phyloP scores from a whole-genome alignment of 495 filamentous ascomycete species.

The Neurospora sp. region DNA sequence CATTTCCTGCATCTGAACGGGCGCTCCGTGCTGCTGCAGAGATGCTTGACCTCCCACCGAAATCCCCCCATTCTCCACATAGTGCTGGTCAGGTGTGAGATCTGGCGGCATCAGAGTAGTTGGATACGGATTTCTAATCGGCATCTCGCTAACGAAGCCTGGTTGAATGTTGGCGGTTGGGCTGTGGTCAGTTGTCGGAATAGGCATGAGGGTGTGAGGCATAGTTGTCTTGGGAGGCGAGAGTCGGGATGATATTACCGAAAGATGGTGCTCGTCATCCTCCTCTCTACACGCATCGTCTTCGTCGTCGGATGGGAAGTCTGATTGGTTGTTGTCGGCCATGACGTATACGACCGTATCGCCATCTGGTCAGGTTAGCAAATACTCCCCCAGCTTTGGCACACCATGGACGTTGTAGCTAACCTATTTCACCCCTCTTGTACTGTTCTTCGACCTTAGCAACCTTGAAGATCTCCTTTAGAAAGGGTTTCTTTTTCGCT shows the following conservation, averaged over 20 bases:
- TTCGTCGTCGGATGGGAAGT: slow-evolving; percentile 24
- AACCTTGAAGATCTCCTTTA: slow-evolving; percentile 61
- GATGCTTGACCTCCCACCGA: slow-evolving; percentile 12
- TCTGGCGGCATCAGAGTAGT: slow-evolving; percentile 19
- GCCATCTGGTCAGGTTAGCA: slow-evolving; percentile 22
- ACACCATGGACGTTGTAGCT: slow-evolving; percentile 9
- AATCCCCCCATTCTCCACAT: slow-evolving; percentile 20
- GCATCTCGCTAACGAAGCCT: slow-evolving; percentile 22
- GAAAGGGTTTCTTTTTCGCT: slow-evolving; percentile 27
- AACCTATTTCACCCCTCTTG: slow-evolving; percentile 51
- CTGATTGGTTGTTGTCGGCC: slow-evolving; percentile 21
- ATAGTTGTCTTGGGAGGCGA: slow-evolving; percentile 17
- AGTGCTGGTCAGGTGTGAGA: slow-evolving; percentile 23
- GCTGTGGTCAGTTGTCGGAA: slow-evolving; percentile 18
- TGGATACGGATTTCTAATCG: slow-evolving; percentile 18
- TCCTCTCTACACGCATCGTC: slow-evolving; percentile 16
- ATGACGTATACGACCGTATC: slow-evolving; percentile 31
- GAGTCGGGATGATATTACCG: slow-evolving; percentile 10
- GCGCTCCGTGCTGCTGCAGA: slow-evolving; percentile 10
- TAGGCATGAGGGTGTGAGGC: slow-evolving; percentile 19
- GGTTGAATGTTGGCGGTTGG: slow-evolving; percentile 21
- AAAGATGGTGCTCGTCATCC: slow-evolving; percentile 15
- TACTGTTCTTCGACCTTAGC: slow-evolving; percentile 54
- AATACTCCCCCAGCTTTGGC: background rate
- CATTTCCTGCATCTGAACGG: slow-evolving; percentile 25